Percentiles rank a stretch among this genome's conserved stretches.
Conservation (phyloP, 192 early-diverging fungal genomes). For the Umbelopsis ramanniana region DNA sequence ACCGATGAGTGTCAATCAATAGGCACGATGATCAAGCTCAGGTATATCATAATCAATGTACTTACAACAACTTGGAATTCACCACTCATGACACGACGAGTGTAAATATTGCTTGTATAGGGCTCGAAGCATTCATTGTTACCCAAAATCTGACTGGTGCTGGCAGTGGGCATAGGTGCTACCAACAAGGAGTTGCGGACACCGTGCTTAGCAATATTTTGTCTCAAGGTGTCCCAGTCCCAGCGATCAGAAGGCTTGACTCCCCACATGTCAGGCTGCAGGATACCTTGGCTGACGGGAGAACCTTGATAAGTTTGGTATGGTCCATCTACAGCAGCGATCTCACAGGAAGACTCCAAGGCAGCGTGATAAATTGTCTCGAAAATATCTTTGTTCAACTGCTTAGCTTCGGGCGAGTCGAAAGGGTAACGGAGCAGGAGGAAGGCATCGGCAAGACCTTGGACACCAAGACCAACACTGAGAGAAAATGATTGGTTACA, state of each 20-base stretch:
- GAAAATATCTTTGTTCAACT: slow-evolving; percentile 88
- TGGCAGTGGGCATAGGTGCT: slow-evolving; percentile 97
- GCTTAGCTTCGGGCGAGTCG: slow-evolving; percentile 80
- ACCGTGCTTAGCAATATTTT: slow-evolving; percentile 76
- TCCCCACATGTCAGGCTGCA: slow-evolving; percentile 94
- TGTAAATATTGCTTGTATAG: slow-evolving; percentile 92
- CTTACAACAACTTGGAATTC: slow-evolving; percentile 94
- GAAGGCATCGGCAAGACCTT: slow-evolving; percentile 97
- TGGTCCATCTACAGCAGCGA: slow-evolving; percentile 75
- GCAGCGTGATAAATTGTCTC: slow-evolving; percentile 95
- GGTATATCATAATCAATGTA: background rate
- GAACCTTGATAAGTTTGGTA: slow-evolving; percentile 88
- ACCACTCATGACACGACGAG: slow-evolving; percentile 91
- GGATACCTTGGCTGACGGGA: slow-evolving; percentile 81
- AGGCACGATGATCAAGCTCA: background rate
- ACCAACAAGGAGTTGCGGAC: slow-evolving; percentile 92
- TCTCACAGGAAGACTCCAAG: slow-evolving; percentile 88
- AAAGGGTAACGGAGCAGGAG: slow-evolving; percentile 92
- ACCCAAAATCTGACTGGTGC: slow-evolving; percentile 93
- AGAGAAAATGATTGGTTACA: background rate
- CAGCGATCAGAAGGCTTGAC: slow-evolving; percentile 76
- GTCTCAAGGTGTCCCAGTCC: slow-evolving; percentile 87
- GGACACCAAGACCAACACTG: slow-evolving; percentile 83
- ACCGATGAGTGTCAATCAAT: background rate
- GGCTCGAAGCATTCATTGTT: slow-evolving; percentile 98